Percentiles rank a stretch among this genome's conserved stretches.
Evolutionary conservation across 2,329 filamentous ascomycete species (phyloP).

Genomic region (Exserohilum rostratum): DNA sequence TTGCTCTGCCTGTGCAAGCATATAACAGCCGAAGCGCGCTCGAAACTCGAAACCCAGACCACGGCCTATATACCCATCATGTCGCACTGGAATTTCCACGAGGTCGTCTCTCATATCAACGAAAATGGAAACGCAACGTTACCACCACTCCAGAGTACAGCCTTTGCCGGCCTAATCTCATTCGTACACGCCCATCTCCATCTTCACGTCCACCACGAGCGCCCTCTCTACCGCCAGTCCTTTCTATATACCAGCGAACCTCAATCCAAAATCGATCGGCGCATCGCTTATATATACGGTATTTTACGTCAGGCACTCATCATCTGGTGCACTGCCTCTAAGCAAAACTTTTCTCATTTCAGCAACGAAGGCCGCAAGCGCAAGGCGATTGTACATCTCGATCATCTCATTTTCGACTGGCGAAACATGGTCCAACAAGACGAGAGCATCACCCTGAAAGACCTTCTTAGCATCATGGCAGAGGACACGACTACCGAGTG

Average conservation of each 20-base stretch:
- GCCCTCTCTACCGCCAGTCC: too few species aligned
- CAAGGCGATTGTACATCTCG: constrained; percentile 7
- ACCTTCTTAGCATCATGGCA: not conserved
- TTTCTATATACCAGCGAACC: not conserved
- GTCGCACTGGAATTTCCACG: not conserved
- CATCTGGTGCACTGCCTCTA: constrained; percentile 3
- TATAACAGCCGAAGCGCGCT: not conserved
- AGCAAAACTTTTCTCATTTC: not conserved
- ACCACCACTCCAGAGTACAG: not conserved
- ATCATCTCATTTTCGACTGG: constrained; percentile 14
- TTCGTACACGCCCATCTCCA: constrained; percentile 11
- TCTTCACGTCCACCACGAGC: constrained; percentile 1
- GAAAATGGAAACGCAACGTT: not conserved
- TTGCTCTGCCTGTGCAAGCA: not conserved
- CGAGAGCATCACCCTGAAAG: not conserved
- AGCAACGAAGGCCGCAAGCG: not conserved
- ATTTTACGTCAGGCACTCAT: constrained; percentile 4
- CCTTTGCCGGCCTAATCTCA: constrained; percentile 3
- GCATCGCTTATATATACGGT: not conserved
- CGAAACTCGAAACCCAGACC: constrained; percentile 2
- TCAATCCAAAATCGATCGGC: not conserved
- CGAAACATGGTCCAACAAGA: not conserved
- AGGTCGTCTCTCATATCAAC: not conserved
- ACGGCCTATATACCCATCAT: constrained; percentile 11
- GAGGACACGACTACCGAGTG: not conserved